Evolutionary conservation across 2,329 filamentous ascomycete species (phyloP), one percentile per base, ranked within the genome.

Genomic region (Teratosphaeria pseudoeucalypti): DNA sequence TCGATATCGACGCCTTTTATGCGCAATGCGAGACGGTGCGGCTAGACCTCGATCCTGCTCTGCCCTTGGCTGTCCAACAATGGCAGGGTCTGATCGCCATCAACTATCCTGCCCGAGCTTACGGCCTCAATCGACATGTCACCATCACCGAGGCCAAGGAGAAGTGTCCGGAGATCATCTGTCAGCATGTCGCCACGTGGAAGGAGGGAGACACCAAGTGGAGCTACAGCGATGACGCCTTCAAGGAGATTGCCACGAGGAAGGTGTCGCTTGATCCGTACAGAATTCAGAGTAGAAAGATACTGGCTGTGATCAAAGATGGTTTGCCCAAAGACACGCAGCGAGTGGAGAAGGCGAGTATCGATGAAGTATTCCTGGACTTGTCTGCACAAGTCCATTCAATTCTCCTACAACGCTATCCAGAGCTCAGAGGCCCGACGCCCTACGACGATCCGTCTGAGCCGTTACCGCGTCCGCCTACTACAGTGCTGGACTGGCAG

Each of bases 1-100:
- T 97, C 63, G 94, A 99, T 70, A 85, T 99, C 61, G 94, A 99
- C 82, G 92, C 92, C 47, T 99, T 99, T 75, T 99, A 99, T 73
- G 79, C 78, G 3, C 94, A 99, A 78, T 96, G 91, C 71, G 94
- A 99, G 76, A 95, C 92, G 82, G 85, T 96, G 10, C 85, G 94
- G 7, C 80, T 97, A 53, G 86, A 85, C 12, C 78, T 89, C 11
- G 78, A 87, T 14, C 85, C 89, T 62, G 83, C 90, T 60, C 82
- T 85, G 64, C 94, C 94, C 10, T 82, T 99, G 27, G 94, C 91
- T 0, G 94, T 99, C 23, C 92, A 95, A 71, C 92, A 97, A 79
- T 97, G 88, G 88, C 89, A 95, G 74, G 90, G 89, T 9, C 80
- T 99, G 27, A 99, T 99, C 71, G 94, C 94, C 2, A 85, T 99